These are phyloP conservation scores for Endocarpon pusillum DNA, from an alignment of 495 filamentous ascomycete genomes.

Conservation along the genomic window DNA sequence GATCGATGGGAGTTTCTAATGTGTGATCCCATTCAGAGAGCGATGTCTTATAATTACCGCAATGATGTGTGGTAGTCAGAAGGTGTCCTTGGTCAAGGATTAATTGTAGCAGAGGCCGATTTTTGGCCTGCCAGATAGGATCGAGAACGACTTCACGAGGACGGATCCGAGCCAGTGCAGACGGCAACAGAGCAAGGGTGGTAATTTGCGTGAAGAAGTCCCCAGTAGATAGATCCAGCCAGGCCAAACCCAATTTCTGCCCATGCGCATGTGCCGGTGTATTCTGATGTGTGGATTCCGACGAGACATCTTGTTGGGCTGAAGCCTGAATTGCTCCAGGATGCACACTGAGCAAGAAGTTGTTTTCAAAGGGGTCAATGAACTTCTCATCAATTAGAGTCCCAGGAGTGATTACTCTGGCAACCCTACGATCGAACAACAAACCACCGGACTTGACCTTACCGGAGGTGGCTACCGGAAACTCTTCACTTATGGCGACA, in stretches of 20 bases:
- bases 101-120: constrained; percentile 25
- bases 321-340: constrained; percentile 14
- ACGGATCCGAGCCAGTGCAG: constrained; percentile 62
- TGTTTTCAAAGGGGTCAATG: constrained; percentile 80
- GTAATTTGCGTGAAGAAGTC: constrained; percentile 81
- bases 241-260: constrained; percentile 62
- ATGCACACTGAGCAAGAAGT: constrained; percentile 75
- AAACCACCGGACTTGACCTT: constrained; percentile 57
- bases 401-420: constrained; percentile 80
- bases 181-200: constrained; percentile 50
- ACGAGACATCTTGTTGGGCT: constrained; percentile 7
- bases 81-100: constrained; percentile 27
- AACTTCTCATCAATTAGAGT: constrained; percentile 96
- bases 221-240: constrained; percentile 89
- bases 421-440: constrained; percentile 66
- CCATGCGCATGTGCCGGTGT: constrained; percentile 23
- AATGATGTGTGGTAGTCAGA: constrained; percentile 22
- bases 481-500: constrained; percentile 90
- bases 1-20: constrained; percentile 47
- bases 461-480: constrained; percentile 46
- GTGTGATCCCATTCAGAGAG: constrained; percentile 55
- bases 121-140: constrained; percentile 19
- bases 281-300: constrained; percentile 9
- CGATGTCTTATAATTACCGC: not conserved
- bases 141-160: constrained; percentile 76